Base-by-base conservation (phyloP, 805 yeast genomes). In the Wickerhamiella qilinensis region DNA sequence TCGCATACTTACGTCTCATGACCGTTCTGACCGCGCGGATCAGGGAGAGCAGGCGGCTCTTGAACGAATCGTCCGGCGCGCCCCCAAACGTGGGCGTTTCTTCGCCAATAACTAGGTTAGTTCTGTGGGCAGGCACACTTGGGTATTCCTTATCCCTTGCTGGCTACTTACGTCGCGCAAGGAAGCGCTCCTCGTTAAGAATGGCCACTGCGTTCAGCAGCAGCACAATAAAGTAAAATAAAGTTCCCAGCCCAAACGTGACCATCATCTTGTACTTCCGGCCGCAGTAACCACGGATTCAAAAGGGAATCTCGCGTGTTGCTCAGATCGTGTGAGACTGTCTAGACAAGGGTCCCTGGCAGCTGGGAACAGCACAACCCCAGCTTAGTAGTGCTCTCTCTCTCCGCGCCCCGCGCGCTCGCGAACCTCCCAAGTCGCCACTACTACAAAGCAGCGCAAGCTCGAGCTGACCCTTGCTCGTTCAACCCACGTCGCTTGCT, bases 21-120 rank as follows among this genome's bases (percentile, higher is more conserved):
- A 81, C 66, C 2, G 91, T 82, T 44, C 88, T 71, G 9, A 77
- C 71, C 5, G 93, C 85, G 27, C 77, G 66, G 30, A 81, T 77
- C 43, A 81, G 64, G 43, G 74, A 71, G 28, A 81, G 64, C 32
- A 79, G 57, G 47, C 76, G 71, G 4, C 69, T 57, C 52, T 74
- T 76, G 7, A 81, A 65, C 6, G 73, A 58, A 33, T 60, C 60
- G 4, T 44, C 49, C 5, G 43, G 27, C 30, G 67, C 69, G 20
- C 59, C 59, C 19, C 64, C 77, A 51, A 70, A 72, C 2, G 64
- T 66, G 39, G 57, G 50, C 47, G 63, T 53, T 32, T 60, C 57
- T 14, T 59, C 46, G 15, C 57, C 56, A 35, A 60, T 75, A 32
- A 72, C 71, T 57, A 49, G 17, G 49, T 43, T 41, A 47, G 53